Evolutionary conservation across 2,329 filamentous ascomycete genomes (phyloP).

Genomic region (Colletotrichum scovillei): DNA sequence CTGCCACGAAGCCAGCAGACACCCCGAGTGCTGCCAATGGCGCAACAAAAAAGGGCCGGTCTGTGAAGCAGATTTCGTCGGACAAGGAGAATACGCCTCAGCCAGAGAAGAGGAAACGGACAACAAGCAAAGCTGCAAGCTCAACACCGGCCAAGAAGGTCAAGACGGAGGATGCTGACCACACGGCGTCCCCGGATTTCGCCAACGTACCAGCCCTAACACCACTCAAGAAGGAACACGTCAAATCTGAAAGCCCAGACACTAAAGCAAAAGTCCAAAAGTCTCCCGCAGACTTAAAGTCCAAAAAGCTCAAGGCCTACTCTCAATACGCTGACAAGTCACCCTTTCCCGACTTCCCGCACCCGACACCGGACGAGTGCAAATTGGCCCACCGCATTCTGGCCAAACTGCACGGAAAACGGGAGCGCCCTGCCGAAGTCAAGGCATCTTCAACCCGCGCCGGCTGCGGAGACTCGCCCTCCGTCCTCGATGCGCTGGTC

Average conservation of each 20-base stretch:
- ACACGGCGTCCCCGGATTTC: not conserved
- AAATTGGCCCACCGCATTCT: slow-evolving; percentile 75
- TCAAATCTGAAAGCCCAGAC: slow-evolving; percentile 26
- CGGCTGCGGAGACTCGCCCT: slow-evolving; percentile 66
- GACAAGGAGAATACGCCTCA: not conserved
- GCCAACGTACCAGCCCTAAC: slow-evolving; percentile 11
- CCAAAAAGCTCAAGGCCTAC: slow-evolving; percentile 57
- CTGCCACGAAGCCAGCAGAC: not conserved
- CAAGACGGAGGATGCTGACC: slow-evolving; percentile 33
- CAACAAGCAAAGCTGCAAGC: slow-evolving; percentile 2
- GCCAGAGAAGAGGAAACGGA: slow-evolving; percentile 29
- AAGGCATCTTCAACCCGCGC: slow-evolving; percentile 72
- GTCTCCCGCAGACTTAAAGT: slow-evolving; percentile 45
- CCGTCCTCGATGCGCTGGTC: slow-evolving; percentile 63
- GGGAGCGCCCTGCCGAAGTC: slow-evolving; percentile 69
- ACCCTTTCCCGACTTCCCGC: slow-evolving; percentile 75
- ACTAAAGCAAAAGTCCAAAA: slow-evolving; percentile 4
- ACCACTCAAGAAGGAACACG: slow-evolving; percentile 23
- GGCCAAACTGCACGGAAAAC: slow-evolving; percentile 71
- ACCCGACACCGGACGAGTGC: slow-evolving; percentile 76
- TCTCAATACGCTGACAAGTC: slow-evolving; percentile 54
- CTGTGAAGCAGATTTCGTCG: not conserved
- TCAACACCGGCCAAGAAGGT: slow-evolving; percentile 29
- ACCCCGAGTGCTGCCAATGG: not conserved
- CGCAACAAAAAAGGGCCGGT: not conserved